These are phyloP conservation scores for Ogataea polymorpha DNA, from an alignment of 805 yeast genomes.

Conservation along the genomic window DNA sequence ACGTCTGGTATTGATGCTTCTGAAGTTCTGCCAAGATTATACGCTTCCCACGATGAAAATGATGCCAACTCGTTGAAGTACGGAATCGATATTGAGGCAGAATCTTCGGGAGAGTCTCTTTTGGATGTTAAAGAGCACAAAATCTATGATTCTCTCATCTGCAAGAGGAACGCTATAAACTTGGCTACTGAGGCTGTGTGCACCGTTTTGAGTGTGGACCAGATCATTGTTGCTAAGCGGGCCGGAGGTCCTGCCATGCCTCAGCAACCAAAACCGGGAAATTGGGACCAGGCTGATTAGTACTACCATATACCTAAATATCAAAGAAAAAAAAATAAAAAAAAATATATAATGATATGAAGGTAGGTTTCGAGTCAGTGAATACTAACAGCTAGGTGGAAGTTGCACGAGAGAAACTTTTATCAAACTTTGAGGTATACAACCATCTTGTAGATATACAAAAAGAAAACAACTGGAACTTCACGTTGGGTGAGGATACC, in stretches of 20 bases:
- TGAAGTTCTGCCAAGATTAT: conserved; percentile 83
- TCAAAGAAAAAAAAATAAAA: neutral
- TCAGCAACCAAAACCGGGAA: conserved; percentile 80
- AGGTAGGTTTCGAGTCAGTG: conserved; percentile 8
- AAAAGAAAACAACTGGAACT: conserved; percentile 45
- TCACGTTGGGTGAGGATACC: conserved; percentile 27
- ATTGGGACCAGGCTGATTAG: conserved; percentile 92
- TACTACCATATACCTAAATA: conserved; percentile 1
- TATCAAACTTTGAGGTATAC: conserved; percentile 65
- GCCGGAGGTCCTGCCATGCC: conserved; percentile 98
- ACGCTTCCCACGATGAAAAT: conserved; percentile 76
- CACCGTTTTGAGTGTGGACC: conserved; percentile 89
- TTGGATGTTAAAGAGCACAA: conserved; percentile 67
- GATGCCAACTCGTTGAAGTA: conserved; percentile 33
- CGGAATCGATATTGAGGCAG: conserved; percentile 82
- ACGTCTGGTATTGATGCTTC: conserved; percentile 91
- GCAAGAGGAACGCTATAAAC: conserved; percentile 83
- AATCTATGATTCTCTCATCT: conserved; percentile 73
- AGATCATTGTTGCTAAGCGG: conserved; percentile 97
- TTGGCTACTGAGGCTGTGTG: conserved; percentile 95
- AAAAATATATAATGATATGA: conserved; percentile 10
- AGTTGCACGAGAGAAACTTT: conserved; percentile 50
- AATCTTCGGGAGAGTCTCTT: conserved; percentile 55
- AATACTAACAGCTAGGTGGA: conserved; percentile 36
- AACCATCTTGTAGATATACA: conserved; percentile 51